Evolutionary conservation across 192 early-diverging fungal species (phyloP).

Genomic region (Rhizoclosmatium globosum): DNA sequence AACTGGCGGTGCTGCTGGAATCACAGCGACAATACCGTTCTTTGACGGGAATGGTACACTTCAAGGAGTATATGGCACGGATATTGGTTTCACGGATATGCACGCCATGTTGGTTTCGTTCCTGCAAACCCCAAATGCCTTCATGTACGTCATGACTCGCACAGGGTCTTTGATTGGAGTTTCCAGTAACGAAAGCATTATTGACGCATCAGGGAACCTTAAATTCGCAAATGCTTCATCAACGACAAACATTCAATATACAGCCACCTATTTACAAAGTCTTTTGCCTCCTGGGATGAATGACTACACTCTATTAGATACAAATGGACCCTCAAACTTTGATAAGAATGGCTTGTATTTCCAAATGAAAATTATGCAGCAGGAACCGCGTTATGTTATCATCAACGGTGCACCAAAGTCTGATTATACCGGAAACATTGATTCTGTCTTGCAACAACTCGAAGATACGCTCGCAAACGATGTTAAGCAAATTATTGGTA

Average conservation of each 20-base stretch:
- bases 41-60: neutral
- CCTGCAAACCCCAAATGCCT: neutral
- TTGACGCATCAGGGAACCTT: conserved; percentile 1
- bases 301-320: neutral
- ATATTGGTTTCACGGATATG: conserved; percentile 21
- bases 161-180: neutral
- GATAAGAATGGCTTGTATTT: neutral
- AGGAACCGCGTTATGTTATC: conserved; percentile 17
- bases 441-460: neutral
- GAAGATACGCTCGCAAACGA: neutral
- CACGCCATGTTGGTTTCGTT: neutral
- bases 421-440: conserved; percentile 26
- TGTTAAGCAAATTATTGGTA: neutral
- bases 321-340: neutral
- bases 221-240: neutral
- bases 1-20: conserved; percentile 6
- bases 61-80: conserved; percentile 9
- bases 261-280: neutral
- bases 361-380: neutral
- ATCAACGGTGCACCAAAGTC: conserved; percentile 26
- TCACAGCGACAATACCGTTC: conserved; percentile 1
- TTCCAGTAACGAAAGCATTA: conserved; percentile 12
- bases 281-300: neutral
- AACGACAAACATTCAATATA: neutral
- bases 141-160: conserved; percentile 30